Evolutionary conservation across 768 basidiomycete species (phyloP).

Genomic region (Cubamyces lactineus): DNA sequence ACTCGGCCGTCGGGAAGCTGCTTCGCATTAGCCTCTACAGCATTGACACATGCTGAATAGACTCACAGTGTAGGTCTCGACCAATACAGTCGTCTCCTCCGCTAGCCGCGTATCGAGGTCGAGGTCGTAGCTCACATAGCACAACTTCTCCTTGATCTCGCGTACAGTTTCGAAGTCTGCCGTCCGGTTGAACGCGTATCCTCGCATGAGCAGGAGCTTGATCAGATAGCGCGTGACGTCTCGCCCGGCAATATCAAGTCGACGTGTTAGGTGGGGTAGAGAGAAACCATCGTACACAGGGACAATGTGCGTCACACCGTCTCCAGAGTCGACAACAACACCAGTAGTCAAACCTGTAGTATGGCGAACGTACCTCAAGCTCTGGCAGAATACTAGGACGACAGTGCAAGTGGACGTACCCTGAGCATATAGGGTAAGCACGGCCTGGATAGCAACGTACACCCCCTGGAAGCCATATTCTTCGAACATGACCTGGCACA

Average conservation of each 20-base stretch:
- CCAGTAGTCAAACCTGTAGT: slow-evolving; percentile 90
- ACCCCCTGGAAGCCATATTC: slow-evolving; percentile 96
- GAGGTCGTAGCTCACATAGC: slow-evolving; percentile 97
- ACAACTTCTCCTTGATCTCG: slow-evolving; percentile 98
- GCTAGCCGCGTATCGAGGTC: slow-evolving; percentile 90
- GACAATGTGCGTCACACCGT: slow-evolving; percentile 99
- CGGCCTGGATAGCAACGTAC: slow-evolving; percentile 98
- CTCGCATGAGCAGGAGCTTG: slow-evolving; percentile 99
- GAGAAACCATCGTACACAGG: slow-evolving; percentile 98
- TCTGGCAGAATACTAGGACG: too few relatives aligned
- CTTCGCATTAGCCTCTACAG: neutral
- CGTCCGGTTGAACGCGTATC: slow-evolving; percentile 99
- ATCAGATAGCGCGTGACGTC: slow-evolving; percentile 99
- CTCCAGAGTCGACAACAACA: slow-evolving; percentile 98
- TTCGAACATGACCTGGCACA: slow-evolving; percentile 99
- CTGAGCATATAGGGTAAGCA: slow-evolving; percentile 97
- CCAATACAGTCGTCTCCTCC: slow-evolving; percentile 95
- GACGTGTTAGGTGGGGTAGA: slow-evolving; percentile 90
- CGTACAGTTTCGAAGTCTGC: slow-evolving; percentile 99
- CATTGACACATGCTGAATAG: neutral
- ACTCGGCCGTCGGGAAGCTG: slow-evolving; percentile 93
- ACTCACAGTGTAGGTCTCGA: slow-evolving; percentile 92
- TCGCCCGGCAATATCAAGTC: slow-evolving; percentile 96
- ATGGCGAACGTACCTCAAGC: neutral
- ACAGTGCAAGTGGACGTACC: slow-evolving; percentile 55